phyloP scores from a whole-genome alignment of 495 filamentous ascomycete genomes.

The Penicillium cinerascens region DNA sequence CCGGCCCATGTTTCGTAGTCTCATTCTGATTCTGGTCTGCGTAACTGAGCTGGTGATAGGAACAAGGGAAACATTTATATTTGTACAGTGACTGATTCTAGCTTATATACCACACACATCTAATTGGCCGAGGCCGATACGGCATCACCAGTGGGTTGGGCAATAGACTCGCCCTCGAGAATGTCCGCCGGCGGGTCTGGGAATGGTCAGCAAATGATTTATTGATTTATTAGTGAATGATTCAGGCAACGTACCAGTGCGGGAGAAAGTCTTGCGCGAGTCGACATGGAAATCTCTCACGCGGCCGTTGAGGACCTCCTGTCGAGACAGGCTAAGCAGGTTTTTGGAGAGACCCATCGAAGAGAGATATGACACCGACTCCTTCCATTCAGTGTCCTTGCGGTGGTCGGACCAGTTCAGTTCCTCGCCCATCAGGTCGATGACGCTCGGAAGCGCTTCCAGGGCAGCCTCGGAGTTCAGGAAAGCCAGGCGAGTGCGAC shows the following conservation, averaged over 20 bases:
- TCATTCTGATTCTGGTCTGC: too few relatives aligned
- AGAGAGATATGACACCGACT: constrained; percentile 70
- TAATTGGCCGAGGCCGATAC: constrained; percentile 46
- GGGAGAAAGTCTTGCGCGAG: constrained; percentile 69
- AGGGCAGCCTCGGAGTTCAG: constrained; percentile 93
- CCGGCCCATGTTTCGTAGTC: too few relatives aligned
- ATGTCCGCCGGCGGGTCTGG: constrained; percentile 58
- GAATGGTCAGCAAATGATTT: neutral
- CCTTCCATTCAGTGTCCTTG: constrained; percentile 81
- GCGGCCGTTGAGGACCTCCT: constrained; percentile 76
- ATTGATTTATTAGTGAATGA: neutral
- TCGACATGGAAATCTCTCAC: constrained; percentile 65
- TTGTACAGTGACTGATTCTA: constrained; percentile 35
- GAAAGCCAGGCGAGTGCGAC: constrained; percentile 86
- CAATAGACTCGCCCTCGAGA: constrained; percentile 43
- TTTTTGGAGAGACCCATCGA: constrained; percentile 84
- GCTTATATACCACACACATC: constrained; percentile 15
- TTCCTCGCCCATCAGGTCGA: constrained; percentile 92
- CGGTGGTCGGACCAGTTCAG: constrained; percentile 73
- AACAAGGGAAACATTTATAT: constrained; percentile 27
- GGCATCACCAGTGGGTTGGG: constrained; percentile 23
- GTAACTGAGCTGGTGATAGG: too few relatives aligned
- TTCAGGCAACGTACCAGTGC: constrained; percentile 54
- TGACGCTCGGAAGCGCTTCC: constrained; percentile 81
- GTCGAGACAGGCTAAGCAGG: constrained; percentile 65